These are phyloP conservation scores for Nigrospora sphaerica DNA, from an alignment of 2,329 filamentous ascomycete genomes.

Conservation along the genomic window DNA sequence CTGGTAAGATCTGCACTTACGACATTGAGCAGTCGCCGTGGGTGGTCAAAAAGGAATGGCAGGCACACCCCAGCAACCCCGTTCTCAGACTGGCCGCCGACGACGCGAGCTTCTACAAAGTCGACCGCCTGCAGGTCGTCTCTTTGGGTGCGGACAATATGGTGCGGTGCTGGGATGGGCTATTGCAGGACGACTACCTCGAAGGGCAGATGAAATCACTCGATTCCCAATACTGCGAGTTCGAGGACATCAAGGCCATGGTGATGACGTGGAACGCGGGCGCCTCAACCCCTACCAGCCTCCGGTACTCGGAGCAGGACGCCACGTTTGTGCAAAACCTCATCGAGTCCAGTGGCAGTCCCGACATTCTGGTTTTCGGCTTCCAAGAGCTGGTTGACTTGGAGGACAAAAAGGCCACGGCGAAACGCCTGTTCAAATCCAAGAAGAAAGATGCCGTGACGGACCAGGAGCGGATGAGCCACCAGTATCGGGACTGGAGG, in stretches of 20 bases:
- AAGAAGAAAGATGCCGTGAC: constrained; percentile 73
- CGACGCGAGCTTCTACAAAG: constrained; percentile 73
- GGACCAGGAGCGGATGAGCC: constrained; percentile 87
- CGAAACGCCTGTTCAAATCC: constrained; percentile 88
- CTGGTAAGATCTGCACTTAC: constrained; percentile 88
- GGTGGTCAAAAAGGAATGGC: constrained; percentile 91
- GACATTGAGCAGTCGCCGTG: constrained; percentile 78
- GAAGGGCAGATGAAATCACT: constrained; percentile 80
- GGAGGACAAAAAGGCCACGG: constrained; percentile 94
- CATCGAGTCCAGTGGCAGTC: constrained; percentile 66
- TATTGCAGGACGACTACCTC: constrained; percentile 92
- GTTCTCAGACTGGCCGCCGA: constrained; percentile 74
- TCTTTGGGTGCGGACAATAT: constrained; percentile 84
- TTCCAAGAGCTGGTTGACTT: constrained; percentile 98
- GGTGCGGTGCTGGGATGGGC: constrained; percentile 82
- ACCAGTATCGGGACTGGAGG: constrained; percentile 94
- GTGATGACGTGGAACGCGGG: constrained; percentile 97
- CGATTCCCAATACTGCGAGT: constrained; percentile 77
- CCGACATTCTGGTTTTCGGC: constrained; percentile 89
- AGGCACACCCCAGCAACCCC: constrained; percentile 70
- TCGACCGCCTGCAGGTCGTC: constrained; percentile 77
- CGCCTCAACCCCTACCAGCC: constrained; percentile 80
- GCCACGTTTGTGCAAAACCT: constrained; percentile 74
- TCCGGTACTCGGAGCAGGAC: constrained; percentile 65
- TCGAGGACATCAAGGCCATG: constrained; percentile 71